Percentiles rank a stretch among this genome's conserved stretches.
Conservation (phyloP, 108 stramenopile genomes). For the Discostella pseudostelligera region DNA sequence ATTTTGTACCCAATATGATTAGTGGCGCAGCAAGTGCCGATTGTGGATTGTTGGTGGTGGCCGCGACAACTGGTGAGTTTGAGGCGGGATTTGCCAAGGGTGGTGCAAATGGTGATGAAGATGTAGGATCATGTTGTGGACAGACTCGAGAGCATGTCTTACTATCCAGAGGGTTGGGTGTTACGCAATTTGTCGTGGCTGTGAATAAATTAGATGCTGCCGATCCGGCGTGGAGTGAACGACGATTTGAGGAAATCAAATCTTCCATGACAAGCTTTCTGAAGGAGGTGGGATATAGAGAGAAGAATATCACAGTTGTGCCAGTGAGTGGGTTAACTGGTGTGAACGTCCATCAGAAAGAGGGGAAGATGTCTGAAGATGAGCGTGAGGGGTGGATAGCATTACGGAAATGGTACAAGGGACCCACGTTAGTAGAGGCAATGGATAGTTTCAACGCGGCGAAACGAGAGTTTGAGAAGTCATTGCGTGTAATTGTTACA, state of each 20-base stretch:
- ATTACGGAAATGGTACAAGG: slow-evolving; percentile 66
- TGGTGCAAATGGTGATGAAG: slow-evolving; percentile 23
- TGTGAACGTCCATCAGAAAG: slow-evolving; percentile 48
- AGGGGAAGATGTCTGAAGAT: not conserved
- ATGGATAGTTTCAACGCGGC: slow-evolving; percentile 54
- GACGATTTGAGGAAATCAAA: slow-evolving; percentile 58
- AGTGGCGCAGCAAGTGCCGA: slow-evolving; percentile 62
- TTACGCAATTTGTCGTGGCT: slow-evolving; percentile 78
- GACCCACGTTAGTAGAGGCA: slow-evolving; percentile 66
- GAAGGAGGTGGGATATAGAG: slow-evolving; percentile 45
- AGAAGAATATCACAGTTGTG: slow-evolving; percentile 51
- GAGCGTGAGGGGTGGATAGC: slow-evolving; percentile 27
- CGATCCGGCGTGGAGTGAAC: slow-evolving; percentile 58
- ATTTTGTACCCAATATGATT: slow-evolving; percentile 57
- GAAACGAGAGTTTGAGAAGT: slow-evolving; percentile 49
- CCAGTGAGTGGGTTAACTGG: slow-evolving; percentile 70
- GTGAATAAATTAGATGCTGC: slow-evolving; percentile 85
- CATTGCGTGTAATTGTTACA: slow-evolving; percentile 44
- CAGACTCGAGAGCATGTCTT: slow-evolving; percentile 86
- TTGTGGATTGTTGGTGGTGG: slow-evolving; percentile 79
- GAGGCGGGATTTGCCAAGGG: slow-evolving; percentile 65
- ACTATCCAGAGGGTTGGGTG: slow-evolving; percentile 72
- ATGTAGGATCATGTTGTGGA: slow-evolving; percentile 26
- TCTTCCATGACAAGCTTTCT: slow-evolving; percentile 49
- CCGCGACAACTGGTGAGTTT: slow-evolving; percentile 78